Base-by-base conservation (phyloP, 140 eudicot species). In the Flaveria floridana region DNA sequence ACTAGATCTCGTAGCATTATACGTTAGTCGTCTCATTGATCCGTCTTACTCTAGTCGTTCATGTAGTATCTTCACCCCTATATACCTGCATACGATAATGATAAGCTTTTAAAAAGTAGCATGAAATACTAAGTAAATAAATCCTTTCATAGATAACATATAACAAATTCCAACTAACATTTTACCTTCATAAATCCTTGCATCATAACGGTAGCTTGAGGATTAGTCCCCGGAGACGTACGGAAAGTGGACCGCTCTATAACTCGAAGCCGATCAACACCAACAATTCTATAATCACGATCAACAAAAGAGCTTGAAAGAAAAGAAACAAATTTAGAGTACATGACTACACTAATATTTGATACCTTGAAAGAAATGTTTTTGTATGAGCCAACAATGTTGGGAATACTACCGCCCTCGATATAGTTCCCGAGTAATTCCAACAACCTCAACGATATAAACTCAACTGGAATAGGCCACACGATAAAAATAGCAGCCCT, bases 171-270 rank as follows among this genome's bases (percentile, higher is more conserved):
- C 12, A 2, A 7, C 30, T 57, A 20, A 19, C 12, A 57, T 30
- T 30, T 3, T 79, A 88, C 95, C 91, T 86, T 51, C 91, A 91
- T 1, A 89, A n/a, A n/a, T n/a, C n/a, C n/a, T n/a, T n/a, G 89
- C 95, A 89, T 86, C 89, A 89, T 82, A 18, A 89, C 91, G 0
- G 89, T 89, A 50, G 95, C 95, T 71, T 89, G 95, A 79, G 95
- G 91, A 80, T 89, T 89, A 59, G 95, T 89, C 13, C 95, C 95
- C 0, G 91, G 95, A 26, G 91, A 75, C 51, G 72, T 67, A 77
- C 73, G 70, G 72, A 89, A 89, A 0, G 91, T 86, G 11, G 91
- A 86, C 7, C 91, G 89, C 74, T 89, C 91, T n/a, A 86, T 70
- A 23, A 88, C 91, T 53, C 91, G 48, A 37, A 88, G 77, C 1